A percentile compares a stretch with the other conserved stretches of the same genome.
Conservation (phyloP, 192 early-diverging fungal species). For the Backusella tuberculispora region DNA sequence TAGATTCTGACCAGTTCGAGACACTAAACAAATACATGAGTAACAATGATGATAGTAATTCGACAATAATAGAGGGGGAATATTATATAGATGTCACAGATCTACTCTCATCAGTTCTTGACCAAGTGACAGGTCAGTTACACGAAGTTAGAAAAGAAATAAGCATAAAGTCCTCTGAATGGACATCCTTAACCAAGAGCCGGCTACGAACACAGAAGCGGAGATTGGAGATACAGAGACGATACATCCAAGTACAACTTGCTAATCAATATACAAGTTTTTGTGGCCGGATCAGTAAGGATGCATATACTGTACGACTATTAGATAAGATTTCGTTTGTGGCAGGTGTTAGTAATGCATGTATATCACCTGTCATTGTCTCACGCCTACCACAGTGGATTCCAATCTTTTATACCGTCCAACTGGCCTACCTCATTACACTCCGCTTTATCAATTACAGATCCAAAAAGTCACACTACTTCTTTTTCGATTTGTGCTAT, state of each 20-base stretch:
- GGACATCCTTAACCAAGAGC: slow-evolving; percentile 32
- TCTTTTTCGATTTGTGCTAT: slow-evolving; percentile 64
- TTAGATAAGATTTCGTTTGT: slow-evolving; percentile 70
- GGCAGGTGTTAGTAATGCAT: slow-evolving; percentile 63
- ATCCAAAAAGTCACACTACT: slow-evolving; percentile 58
- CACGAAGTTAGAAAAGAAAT: slow-evolving; percentile 27
- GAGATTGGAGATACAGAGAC: slow-evolving; percentile 26
- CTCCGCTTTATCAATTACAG: slow-evolving; percentile 57
- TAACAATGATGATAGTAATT: background rate
- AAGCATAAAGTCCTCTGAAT: slow-evolving; percentile 27
- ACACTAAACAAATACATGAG: background rate
- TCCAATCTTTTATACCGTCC: slow-evolving; percentile 57
- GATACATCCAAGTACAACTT: slow-evolving; percentile 23
- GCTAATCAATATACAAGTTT: slow-evolving; percentile 26
- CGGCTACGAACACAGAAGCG: slow-evolving; percentile 22
- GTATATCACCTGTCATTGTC: slow-evolving; percentile 55
- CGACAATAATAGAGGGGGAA: background rate
- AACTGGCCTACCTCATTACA: slow-evolving; percentile 44
- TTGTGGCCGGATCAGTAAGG: slow-evolving; percentile 26
- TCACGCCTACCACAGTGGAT: slow-evolving; percentile 56
- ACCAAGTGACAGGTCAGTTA: slow-evolving; percentile 38
- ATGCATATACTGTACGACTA: slow-evolving; percentile 47
- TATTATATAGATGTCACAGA: slow-evolving; percentile 43
- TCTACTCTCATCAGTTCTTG: slow-evolving; percentile 34
- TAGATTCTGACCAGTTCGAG: background rate